Evolutionary conservation across 2,329 filamentous ascomycete species (phyloP).

Genomic region (Boeremia exigua): DNA sequence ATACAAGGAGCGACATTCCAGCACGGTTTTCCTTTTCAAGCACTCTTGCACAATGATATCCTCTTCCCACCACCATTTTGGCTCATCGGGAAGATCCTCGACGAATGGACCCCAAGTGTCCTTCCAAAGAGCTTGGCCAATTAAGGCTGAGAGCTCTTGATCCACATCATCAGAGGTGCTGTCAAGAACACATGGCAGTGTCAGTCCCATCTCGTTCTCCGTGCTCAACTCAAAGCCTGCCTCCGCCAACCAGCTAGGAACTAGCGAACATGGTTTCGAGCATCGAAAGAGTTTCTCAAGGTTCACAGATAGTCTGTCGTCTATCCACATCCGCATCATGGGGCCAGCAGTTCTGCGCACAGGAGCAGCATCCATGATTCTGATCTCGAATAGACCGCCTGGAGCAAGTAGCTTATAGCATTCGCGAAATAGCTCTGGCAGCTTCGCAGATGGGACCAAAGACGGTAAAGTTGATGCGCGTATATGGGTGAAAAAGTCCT

Average conservation of each 20-base stretch:
- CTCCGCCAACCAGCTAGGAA: conserved; percentile 66
- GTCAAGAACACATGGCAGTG: conserved; percentile 42
- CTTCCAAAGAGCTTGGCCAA: conserved; percentile 47
- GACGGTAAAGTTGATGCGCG: conserved; percentile 60
- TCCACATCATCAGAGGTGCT: conserved; percentile 27
- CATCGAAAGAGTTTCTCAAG: conserved; percentile 66
- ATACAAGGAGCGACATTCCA: conserved; percentile 47
- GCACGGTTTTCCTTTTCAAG: conserved; percentile 41
- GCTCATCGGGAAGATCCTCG: conserved; percentile 35
- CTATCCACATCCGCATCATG: conserved; percentile 65
- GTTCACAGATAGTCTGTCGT: conserved; percentile 65
- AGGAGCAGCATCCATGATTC: conserved; percentile 68
- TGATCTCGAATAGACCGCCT: conserved; percentile 64
- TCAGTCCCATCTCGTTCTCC: conserved; percentile 31
- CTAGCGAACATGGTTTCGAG: conserved; percentile 63
- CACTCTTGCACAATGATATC: conserved; percentile 47
- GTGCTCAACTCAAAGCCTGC: conserved; percentile 54
- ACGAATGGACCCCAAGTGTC: conserved; percentile 48
- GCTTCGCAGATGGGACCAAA: conserved; percentile 61
- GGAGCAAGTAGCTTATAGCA: conserved; percentile 63
- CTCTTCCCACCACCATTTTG: conserved; percentile 50
- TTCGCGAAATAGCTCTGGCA: conserved; percentile 63
- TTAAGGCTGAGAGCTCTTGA: conserved; percentile 41
- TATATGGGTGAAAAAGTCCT: conserved; percentile 44
- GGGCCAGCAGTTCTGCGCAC: conserved; percentile 63